phyloP scores from a whole-genome alignment of 768 basidiomycete species.

The Trametes villosa region DNA sequence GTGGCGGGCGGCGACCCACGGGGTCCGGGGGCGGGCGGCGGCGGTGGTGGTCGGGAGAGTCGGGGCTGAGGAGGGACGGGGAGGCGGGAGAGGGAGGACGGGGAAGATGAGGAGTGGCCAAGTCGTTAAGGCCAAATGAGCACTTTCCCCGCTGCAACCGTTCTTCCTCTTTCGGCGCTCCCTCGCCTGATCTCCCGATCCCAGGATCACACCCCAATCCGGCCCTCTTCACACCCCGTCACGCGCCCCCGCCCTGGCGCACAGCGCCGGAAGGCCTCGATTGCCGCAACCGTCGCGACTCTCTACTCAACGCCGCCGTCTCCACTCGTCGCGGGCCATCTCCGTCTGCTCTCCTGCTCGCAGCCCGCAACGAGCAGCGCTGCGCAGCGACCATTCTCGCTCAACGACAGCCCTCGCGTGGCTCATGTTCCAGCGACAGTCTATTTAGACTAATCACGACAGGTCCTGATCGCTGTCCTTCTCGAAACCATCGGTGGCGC shows the following conservation, averaged over 20 bases:
- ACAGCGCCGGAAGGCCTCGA: background rate
- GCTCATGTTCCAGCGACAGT: constrained; percentile 6
- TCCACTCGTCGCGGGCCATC: background rate
- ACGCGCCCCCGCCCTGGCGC: background rate
- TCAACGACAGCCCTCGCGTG: background rate
- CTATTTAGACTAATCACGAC: constrained; percentile 19
- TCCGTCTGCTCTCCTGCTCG: background rate
- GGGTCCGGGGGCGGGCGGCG: constrained; percentile 15
- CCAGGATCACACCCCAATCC: constrained; percentile 11
- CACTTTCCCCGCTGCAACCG: constrained; percentile 7
- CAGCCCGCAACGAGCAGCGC: background rate
- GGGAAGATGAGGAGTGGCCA: constrained; percentile 17
- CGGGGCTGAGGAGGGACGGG: background rate
- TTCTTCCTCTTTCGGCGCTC: constrained; percentile 4
- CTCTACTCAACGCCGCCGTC: background rate
- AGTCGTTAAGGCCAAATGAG: no score
- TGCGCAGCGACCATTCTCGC: background rate
- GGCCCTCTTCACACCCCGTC: background rate
- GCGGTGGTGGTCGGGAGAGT: background rate
- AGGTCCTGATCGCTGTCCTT: constrained; percentile 14
- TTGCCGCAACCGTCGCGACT: background rate
- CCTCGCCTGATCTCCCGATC: constrained; percentile 11
- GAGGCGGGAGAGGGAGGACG: background rate
- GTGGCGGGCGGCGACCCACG: constrained; percentile 8
- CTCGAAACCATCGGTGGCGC: constrained; percentile 14